Base-by-base conservation (phyloP, 2,329 filamentous ascomycete species). In the Ceratocystis cacaofunesta region DNA sequence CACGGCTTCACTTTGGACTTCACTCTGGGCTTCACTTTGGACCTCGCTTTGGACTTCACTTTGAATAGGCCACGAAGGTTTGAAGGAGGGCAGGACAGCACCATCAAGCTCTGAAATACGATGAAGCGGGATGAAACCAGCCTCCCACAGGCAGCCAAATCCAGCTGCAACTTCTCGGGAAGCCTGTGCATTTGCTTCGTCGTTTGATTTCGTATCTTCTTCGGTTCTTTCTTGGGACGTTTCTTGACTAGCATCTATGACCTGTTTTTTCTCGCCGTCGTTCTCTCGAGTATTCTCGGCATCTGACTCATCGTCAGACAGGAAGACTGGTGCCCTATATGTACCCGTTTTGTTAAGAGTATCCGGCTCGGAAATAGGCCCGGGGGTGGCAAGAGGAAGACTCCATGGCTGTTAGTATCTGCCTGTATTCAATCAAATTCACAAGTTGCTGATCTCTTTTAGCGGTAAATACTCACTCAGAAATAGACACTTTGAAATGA, bases 271-370 rank as follows among this genome's bases (percentile, higher is more conserved):
- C 36, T 41, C 12, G 10, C 36, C 36, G 12, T 5, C 0, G 12
- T 41, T 41, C 10, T 41, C 36, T 41, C 10, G 43, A 1, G 22
- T 12, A 8, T 12, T 32, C 30, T 66, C 65, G 10, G 63, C 41
- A 25, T 66, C 65, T n/a, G 65, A 66, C 30, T 66, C 65, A 25
- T 66, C 65, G 10, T 66, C 65, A 12, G 65, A 64, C 17, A 63
- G 6, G 25, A 63, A 50, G 12, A 64, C 62, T 28, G 65, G 64
- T 12, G 62, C 66, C 6, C 62, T 65, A 7, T 64, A 62, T 8
- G 63, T 62, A 15, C 60, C 57, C 2, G 60, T 46, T 50, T 30
- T 55, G 57, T 28, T 44, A 19, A n/a, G 43, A 32, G 52, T 50
- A 36, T n/a, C 61, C 5, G 12, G 17, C n/a, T 17, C 30, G 25